Evolutionary conservation across 257 asterid species (phyloP).

Genomic region (Euphrasia confusa): DNA sequence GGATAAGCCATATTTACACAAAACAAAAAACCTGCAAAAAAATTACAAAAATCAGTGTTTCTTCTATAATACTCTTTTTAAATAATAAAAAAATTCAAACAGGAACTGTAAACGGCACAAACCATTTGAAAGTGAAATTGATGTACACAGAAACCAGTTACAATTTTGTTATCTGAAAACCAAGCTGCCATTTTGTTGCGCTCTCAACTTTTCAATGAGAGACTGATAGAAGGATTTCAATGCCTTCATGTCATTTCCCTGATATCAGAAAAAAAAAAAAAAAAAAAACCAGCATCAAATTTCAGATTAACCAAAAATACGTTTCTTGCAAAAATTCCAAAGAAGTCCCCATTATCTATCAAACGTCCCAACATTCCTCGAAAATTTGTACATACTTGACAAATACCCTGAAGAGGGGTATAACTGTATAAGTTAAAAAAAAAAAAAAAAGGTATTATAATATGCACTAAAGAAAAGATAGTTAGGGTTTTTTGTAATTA

Average conservation of each 20-base stretch:
- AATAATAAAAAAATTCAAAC: slow-evolving; percentile 7
- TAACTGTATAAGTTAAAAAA: no score
- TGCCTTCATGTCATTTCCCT: slow-evolving; percentile 71
- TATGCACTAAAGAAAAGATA: no score
- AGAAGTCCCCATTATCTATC: neutral
- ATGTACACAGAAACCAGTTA: slow-evolving; percentile 30
- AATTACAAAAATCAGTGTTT: slow-evolving; percentile 5
- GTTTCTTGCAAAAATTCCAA: no score
- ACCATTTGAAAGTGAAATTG: slow-evolving; percentile 32
- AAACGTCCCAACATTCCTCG: no score
- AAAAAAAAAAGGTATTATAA: no score
- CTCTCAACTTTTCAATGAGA: slow-evolving; percentile 69
- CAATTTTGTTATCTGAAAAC: slow-evolving; percentile 60
- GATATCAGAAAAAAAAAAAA: slow-evolving; percentile 19
- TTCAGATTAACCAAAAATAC: neutral
- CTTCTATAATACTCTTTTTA: neutral
- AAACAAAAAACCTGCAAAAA: slow-evolving; percentile 43
- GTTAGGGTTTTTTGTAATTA: no score
- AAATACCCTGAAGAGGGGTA: no score
- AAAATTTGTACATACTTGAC: no score
- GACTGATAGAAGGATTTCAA: slow-evolving; percentile 78
- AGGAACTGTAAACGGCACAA: slow-evolving; percentile 8
- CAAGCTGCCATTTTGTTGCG: slow-evolving; percentile 79
- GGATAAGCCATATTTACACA: slow-evolving; percentile 55
- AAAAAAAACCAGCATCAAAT: neutral